Evolutionary conservation across 1,284 basidiomycete genomes (phyloP).

Genomic region (Trichosporon sp.): DNA sequence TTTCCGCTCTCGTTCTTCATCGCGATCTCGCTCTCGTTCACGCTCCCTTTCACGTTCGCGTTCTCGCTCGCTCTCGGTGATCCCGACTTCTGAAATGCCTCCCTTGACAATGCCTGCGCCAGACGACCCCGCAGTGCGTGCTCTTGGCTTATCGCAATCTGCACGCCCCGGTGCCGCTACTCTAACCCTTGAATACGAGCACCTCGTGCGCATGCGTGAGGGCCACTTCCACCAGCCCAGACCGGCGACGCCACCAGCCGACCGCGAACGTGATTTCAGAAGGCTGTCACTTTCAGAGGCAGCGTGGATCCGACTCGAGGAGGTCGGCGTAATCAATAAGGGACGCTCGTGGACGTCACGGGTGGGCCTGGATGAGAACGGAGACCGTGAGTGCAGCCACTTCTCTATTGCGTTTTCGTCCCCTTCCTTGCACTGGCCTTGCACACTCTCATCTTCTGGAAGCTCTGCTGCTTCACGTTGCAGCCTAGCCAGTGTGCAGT

Average conservation of each 20-base stretch:
- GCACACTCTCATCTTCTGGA: no score
- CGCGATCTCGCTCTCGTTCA: not conserved
- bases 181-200: slow-evolving; percentile 13
- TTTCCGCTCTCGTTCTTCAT: not conserved
- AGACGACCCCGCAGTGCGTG: slow-evolving; percentile 14
- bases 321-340: slow-evolving; percentile 20
- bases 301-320: slow-evolving; percentile 28
- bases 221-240: slow-evolving; percentile 13
- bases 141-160: slow-evolving; percentile 8
- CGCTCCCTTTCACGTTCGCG: slow-evolving; percentile 2
- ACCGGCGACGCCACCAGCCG: not conserved
- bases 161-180: not conserved
- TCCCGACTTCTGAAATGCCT: slow-evolving; percentile 11
- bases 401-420: not conserved
- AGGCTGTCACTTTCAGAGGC: slow-evolving; percentile 20
- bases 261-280: slow-evolving; percentile 14
- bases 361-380: slow-evolving; percentile 20
- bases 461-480: no score
- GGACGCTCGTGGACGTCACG: slow-evolving; percentile 20
- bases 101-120: slow-evolving; percentile 15
- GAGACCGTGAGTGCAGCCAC: slow-evolving; percentile 19
- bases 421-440: not conserved
- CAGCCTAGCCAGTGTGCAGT: no score
- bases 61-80: slow-evolving; percentile 17
- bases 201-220: slow-evolving; percentile 20